A percentile compares a stretch with the other conserved stretches of the same genome.
Evolutionary conservation across 1,284 basidiomycete species (phyloP).

Genomic region (Boletellus deceptivus): DNA sequence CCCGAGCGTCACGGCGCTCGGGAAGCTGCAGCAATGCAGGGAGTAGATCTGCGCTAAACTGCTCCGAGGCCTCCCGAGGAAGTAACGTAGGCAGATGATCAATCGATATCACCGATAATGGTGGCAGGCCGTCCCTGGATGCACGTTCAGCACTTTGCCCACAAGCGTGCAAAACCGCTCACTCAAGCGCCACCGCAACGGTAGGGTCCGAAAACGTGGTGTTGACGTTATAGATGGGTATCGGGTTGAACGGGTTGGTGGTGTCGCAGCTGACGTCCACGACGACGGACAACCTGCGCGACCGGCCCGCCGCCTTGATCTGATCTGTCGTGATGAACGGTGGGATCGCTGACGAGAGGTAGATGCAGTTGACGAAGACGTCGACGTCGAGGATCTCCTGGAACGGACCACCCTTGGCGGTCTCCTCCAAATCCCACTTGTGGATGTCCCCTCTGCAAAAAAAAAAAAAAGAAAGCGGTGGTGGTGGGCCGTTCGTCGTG

Average conservation of each 20-base stretch:
- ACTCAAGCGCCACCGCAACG: slow-evolving; percentile 82
- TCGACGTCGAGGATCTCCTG: slow-evolving; percentile 95
- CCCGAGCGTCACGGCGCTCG: slow-evolving; percentile 61
- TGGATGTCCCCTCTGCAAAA: slow-evolving; percentile 80
- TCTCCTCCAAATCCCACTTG: slow-evolving; percentile 98
- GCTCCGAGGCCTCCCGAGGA: slow-evolving; percentile 95
- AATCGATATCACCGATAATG: slow-evolving; percentile 89
- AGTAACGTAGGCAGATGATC: slow-evolving; percentile 97
- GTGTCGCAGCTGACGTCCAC: slow-evolving; percentile 99
- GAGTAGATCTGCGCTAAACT: slow-evolving; percentile 89
- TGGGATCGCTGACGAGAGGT: slow-evolving; percentile 88
- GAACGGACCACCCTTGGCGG: slow-evolving; percentile 96
- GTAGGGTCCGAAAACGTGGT: slow-evolving; percentile 96
- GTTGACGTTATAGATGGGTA: slow-evolving; percentile 95
- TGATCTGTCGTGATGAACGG: slow-evolving; percentile 81
- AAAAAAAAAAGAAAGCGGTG: no score
- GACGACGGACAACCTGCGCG: slow-evolving; percentile 76
- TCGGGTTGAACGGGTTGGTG: slow-evolving; percentile 97
- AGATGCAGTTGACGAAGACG: slow-evolving; percentile 99
- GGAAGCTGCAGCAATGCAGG: slow-evolving; percentile 85
- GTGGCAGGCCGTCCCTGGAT: slow-evolving; percentile 54
- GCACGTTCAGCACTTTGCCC: slow-evolving; percentile 4
- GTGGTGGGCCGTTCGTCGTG: background rate
- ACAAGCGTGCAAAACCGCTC: slow-evolving; percentile 30
- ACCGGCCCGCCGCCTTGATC: slow-evolving; percentile 69